Evolutionary conservation across 495 filamentous ascomycete genomes (phyloP), one percentile per base, ranked within the genome.

Genomic region (Penicillium bovifimosum): DNA sequence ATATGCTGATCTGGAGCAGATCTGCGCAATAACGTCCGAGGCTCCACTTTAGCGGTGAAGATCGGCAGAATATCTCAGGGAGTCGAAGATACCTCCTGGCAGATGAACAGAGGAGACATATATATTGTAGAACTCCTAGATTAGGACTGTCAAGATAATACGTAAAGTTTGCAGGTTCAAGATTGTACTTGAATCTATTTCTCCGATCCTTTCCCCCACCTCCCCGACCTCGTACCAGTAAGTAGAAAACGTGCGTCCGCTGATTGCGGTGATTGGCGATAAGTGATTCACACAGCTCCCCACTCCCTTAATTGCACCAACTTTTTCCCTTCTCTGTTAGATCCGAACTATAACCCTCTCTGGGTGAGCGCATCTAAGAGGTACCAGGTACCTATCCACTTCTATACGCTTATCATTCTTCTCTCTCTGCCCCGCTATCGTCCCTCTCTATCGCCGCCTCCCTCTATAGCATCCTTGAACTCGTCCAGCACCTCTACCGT

Each of bases 251-350:
- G 62, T 65, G 62, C 54, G 51, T 49, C 27, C 27, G 38, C 41
- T 38, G 54, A 47, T 56, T 35, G 40, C 49, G 42, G 46, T 65
- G 60, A 65, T 65, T 65, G 62, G 62, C 50, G 47, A 31, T 39
- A 18, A 24, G 31, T 53, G 41, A 41, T 41, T 29, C 43, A 36
- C 31, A 13, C 26, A 61, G 58, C 47, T 51, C 58, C 28, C 58
- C 58, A 57, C 58, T 52, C 46, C 53, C 52, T 56, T 53, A 51
- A 58, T 24, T 52, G 51, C 52, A 53, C 56, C 39, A 32, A 41
- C 34, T 46, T 58, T 61, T 52, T 54, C 31, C 39, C 31, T 41
- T 40, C 18, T 28, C 32, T 14, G 31, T 41, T 24, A 34, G 40
- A 34, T 26, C 38, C 32, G 50, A 52, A 45, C 44, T 45, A 52